These are phyloP conservation scores for Astrothelium macrocarpum DNA, from an alignment of 495 filamentous ascomycete species.

Conservation along the genomic window DNA sequence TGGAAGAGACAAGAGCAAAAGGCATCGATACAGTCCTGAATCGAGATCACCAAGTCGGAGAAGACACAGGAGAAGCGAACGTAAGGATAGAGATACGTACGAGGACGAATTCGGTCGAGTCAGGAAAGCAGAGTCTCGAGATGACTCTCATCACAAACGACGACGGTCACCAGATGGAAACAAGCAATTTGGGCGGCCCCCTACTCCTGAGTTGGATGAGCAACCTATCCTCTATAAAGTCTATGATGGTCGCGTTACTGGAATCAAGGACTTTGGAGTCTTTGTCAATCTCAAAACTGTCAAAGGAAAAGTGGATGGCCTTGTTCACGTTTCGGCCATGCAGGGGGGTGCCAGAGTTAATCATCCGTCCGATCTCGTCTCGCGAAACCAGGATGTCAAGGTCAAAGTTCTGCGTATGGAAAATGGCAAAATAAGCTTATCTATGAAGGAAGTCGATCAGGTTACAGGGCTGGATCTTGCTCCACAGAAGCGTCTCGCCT, in stretches of 20 bases:
- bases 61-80: slow-evolving; percentile 32
- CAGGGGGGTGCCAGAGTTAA: slow-evolving; percentile 79
- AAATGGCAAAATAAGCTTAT: slow-evolving; percentile 67
- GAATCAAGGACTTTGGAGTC: slow-evolving; percentile 88
- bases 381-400: slow-evolving; percentile 73
- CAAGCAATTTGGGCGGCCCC: slow-evolving; percentile 58
- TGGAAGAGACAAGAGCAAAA: slow-evolving; percentile 39
- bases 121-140: slow-evolving; percentile 35
- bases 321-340: slow-evolving; percentile 96
- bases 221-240: slow-evolving; percentile 74
- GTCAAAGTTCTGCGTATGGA: slow-evolving; percentile 89
- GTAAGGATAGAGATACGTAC: slow-evolving; percentile 42
- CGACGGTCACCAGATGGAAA: slow-evolving; percentile 46
- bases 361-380: slow-evolving; percentile 79
- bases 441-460: slow-evolving; percentile 97
- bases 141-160: slow-evolving; percentile 28
- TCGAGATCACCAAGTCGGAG: slow-evolving; percentile 44
- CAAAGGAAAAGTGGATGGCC: slow-evolving; percentile 77
- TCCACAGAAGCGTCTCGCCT: slow-evolving; percentile 71
- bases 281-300: slow-evolving; percentile 91
- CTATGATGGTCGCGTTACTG: slow-evolving; percentile 82
- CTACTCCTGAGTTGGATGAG: slow-evolving; percentile 71
- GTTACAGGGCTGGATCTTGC: slow-evolving; percentile 74
- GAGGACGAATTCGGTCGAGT: slow-evolving; percentile 54
- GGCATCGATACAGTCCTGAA: slow-evolving; percentile 42